Percentiles rank a stretch among this genome's conserved stretches.
Conservation (phyloP, 192 early-diverging fungal species). For the Gryganskiella cystojenkinii region DNA sequence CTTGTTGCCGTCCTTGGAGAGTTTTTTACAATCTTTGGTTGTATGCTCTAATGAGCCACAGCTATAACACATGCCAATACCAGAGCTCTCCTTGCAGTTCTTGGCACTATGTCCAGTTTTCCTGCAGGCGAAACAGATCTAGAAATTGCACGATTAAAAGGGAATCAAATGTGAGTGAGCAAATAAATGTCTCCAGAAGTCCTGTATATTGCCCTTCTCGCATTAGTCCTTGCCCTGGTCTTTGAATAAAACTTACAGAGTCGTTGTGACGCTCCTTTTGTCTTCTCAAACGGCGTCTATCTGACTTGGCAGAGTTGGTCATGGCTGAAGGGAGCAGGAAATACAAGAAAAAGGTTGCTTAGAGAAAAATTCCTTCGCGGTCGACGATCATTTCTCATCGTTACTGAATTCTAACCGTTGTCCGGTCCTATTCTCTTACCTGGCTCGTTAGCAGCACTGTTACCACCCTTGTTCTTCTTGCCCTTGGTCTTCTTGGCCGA, state of each 20-base stretch:
- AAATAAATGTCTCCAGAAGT: neutral
- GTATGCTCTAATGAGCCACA: slow-evolving; percentile 90
- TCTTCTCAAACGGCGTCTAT: slow-evolving; percentile 44
- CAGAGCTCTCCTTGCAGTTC: slow-evolving; percentile 76
- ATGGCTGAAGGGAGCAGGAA: slow-evolving; percentile 5
- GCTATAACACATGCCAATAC: slow-evolving; percentile 84
- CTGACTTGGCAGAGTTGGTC: slow-evolving; percentile 31
- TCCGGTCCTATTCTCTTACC: too few species aligned
- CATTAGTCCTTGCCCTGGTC: neutral
- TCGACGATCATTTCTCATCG: neutral
- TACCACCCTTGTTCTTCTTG: slow-evolving; percentile 14
- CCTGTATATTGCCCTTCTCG: neutral
- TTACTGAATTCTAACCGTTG: neutral
- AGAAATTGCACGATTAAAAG: neutral
- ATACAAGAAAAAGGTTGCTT: neutral
- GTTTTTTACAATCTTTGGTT: slow-evolving; percentile 79
- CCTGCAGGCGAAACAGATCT: slow-evolving; percentile 90
- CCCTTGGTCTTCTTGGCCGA: slow-evolving; percentile 15
- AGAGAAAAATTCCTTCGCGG: neutral
- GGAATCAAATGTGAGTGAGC: neutral
- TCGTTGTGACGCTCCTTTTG: slow-evolving; percentile 45
- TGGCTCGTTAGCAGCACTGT: neutral
- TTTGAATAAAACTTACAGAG: slow-evolving; percentile 15
- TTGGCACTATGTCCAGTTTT: slow-evolving; percentile 85
- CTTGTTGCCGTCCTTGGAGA: slow-evolving; percentile 57